Evolutionary conservation across 2,329 filamentous ascomycete genomes (phyloP).

Genomic region (Cladobotryum protrusum): DNA sequence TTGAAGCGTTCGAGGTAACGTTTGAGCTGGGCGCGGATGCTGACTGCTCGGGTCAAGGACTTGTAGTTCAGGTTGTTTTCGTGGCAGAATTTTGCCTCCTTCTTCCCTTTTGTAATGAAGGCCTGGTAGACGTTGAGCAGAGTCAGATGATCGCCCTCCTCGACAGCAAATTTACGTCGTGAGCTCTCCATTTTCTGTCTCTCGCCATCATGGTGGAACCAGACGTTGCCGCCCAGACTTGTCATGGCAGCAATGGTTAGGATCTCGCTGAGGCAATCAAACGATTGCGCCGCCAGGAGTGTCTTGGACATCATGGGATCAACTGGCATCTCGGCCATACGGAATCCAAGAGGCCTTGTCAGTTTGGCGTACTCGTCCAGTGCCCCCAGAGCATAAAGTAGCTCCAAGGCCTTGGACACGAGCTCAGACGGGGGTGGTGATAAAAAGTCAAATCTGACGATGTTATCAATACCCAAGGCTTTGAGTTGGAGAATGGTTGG

Average conservation of each 20-base stretch:
- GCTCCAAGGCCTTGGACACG: conserved; percentile 77
- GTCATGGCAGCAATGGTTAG: conserved; percentile 93
- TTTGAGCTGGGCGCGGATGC: conserved; percentile 78
- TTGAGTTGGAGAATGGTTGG: conserved; percentile 87
- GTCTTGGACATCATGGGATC: conserved; percentile 96
- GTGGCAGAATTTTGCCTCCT: conserved; percentile 79
- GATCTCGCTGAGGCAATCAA: conserved; percentile 78
- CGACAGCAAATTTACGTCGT: conserved; percentile 76
- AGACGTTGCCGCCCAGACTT: conserved; percentile 74
- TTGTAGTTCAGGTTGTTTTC: conserved; percentile 86
- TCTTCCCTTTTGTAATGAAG: conserved; percentile 76
- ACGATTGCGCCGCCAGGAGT: conserved; percentile 66
- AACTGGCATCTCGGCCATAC: conserved; percentile 89
- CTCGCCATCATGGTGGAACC: conserved; percentile 73
- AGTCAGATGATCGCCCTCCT: conserved; percentile 91
- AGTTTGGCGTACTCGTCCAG: conserved; percentile 87
- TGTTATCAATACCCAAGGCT: conserved; percentile 90
- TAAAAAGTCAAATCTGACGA: conserved; percentile 83
- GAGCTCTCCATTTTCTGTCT: conserved; percentile 69
- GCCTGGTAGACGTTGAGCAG: conserved; percentile 89
- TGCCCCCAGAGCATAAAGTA: conserved; percentile 80
- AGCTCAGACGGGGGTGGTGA: conserved; percentile 80
- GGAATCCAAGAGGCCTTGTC: conserved; percentile 76
- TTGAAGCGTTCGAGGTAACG: conserved; percentile 83
- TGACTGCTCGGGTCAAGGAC: conserved; percentile 72